Percentiles rank a stretch among this genome's conserved stretches.
Conservation (phyloP, 2,329 filamentous ascomycete species). For the Colletotrichum lentis region DNA sequence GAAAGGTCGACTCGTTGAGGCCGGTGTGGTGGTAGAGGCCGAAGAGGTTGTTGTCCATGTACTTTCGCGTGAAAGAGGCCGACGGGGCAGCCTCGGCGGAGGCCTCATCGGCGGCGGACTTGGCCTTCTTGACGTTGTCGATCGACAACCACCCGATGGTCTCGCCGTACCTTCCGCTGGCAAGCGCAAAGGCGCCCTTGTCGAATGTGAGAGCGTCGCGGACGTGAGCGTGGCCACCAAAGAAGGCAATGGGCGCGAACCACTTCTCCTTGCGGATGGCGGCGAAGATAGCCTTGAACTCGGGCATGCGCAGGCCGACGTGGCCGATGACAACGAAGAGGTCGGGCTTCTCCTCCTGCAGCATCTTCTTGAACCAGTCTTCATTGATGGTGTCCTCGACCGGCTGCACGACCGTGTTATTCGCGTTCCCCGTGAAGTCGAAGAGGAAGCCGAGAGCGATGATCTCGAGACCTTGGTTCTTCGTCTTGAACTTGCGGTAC, state of each 20-base stretch:
- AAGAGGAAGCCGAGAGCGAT: slow-evolving; percentile 95
- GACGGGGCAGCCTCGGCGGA: slow-evolving; percentile 43
- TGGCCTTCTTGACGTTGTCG: slow-evolving; percentile 62
- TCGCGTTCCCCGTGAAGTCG: slow-evolving; percentile 88
- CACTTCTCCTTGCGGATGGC: slow-evolving; percentile 79
- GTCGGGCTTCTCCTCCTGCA: slow-evolving; percentile 85
- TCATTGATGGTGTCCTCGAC: slow-evolving; percentile 84
- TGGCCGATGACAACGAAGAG: slow-evolving; percentile 89
- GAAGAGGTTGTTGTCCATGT: slow-evolving; percentile 93
- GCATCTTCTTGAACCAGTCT: slow-evolving; percentile 86
- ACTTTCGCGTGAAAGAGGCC: slow-evolving; percentile 76
- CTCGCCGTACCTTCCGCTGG: slow-evolving; percentile 92
- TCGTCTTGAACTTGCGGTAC: slow-evolving; percentile 89
- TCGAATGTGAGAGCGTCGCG: slow-evolving; percentile 86
- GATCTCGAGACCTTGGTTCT: slow-evolving; percentile 84
- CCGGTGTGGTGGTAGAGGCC: slow-evolving; percentile 84
- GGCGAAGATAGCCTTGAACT: slow-evolving; percentile 79
- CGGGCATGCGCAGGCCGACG: slow-evolving; percentile 80
- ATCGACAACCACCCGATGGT: slow-evolving; percentile 95
- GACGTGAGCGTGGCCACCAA: slow-evolving; percentile 90
- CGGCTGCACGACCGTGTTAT: slow-evolving; percentile 85
- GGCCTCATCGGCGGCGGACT: slow-evolving; percentile 40
- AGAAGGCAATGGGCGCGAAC: slow-evolving; percentile 88
- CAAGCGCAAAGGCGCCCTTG: slow-evolving; percentile 77
- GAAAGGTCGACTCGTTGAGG: slow-evolving; percentile 75